These are phyloP conservation scores for Lathyrus oleraceus DNA, from an alignment of 306 rosid species.

Conservation along the genomic window DNA sequence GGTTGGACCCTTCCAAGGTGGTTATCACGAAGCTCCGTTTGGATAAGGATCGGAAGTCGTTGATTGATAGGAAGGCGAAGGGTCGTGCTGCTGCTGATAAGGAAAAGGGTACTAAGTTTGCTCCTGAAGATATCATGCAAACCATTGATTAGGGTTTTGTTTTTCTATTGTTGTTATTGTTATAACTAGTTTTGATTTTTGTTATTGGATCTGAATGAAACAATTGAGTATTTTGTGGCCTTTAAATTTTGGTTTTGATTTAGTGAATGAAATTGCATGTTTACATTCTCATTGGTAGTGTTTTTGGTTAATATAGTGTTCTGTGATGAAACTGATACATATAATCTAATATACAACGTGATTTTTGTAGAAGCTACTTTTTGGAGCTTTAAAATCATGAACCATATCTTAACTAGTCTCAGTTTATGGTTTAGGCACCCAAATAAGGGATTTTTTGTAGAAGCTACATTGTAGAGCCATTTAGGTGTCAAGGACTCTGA, in stretches of 20 bases:
- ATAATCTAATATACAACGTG: no score
- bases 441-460: no score
- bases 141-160: conserved; percentile 46
- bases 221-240: background rate
- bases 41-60: conserved; percentile 90
- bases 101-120: conserved; percentile 92
- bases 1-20: conserved; percentile 79
- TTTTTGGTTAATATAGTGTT: background rate
- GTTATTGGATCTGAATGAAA: background rate
- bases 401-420: no score
- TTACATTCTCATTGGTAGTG: background rate
- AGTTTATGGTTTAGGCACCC: no score
- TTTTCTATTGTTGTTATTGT: background rate
- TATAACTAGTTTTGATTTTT: background rate
- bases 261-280: background rate
- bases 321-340: no score
- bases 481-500: no score
- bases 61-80: conserved; percentile 92
- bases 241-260: background rate
- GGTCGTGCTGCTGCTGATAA: conserved; percentile 94
- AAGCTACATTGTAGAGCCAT: no score
- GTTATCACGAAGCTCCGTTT: conserved; percentile 76
- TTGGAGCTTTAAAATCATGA: no score
- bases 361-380: no score
- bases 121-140: conserved; percentile 93